phyloP scores from a whole-genome alignment of 768 basidiomycete species.

The Phanerochaete sordida region DNA sequence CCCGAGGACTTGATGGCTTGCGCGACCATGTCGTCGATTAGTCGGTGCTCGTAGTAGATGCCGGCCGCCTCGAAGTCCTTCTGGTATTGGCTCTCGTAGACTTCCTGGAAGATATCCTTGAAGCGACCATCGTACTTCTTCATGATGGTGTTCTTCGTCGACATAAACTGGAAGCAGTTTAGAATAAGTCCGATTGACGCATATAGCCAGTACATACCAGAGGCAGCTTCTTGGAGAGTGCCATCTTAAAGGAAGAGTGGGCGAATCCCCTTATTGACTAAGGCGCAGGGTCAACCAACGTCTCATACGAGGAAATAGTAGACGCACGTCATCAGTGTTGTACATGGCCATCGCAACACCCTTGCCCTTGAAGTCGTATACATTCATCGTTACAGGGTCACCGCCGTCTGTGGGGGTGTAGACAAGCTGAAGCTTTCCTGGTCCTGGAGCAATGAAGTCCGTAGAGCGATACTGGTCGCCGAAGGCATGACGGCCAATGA shows the following conservation, averaged over 20 bases:
- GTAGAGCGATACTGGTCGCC: conserved; percentile 98
- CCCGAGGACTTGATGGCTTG: conserved; percentile 96
- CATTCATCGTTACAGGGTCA: conserved; percentile 64
- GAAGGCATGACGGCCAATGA: conserved; percentile 95
- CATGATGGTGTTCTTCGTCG: conserved; percentile 95
- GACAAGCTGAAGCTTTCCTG: conserved; percentile 91
- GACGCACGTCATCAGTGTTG: conserved; percentile 86
- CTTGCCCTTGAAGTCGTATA: conserved; percentile 90
- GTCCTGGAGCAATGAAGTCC: conserved; percentile 86
- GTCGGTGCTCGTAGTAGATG: conserved; percentile 93
- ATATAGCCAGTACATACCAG: conserved; percentile 40
- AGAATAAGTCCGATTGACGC: neutral
- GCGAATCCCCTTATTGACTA: conserved; percentile 94
- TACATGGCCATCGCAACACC: conserved; percentile 98
- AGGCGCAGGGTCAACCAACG: neutral
- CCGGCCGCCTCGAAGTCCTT: conserved; percentile 61
- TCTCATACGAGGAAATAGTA: neutral
- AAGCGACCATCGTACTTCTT: conserved; percentile 99
- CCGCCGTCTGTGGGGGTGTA: conserved; percentile 81
- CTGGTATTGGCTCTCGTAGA: conserved; percentile 85
- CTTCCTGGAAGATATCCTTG: conserved; percentile 99
- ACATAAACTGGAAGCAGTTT: conserved; percentile 67
- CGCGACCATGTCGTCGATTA: conserved; percentile 98
- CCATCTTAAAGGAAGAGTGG: conserved; percentile 98
- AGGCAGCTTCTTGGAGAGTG: conserved; percentile 70